These are phyloP conservation scores for Alternaria consortialis DNA, from an alignment of 2,329 filamentous ascomycete genomes.

Conservation along the genomic window DNA sequence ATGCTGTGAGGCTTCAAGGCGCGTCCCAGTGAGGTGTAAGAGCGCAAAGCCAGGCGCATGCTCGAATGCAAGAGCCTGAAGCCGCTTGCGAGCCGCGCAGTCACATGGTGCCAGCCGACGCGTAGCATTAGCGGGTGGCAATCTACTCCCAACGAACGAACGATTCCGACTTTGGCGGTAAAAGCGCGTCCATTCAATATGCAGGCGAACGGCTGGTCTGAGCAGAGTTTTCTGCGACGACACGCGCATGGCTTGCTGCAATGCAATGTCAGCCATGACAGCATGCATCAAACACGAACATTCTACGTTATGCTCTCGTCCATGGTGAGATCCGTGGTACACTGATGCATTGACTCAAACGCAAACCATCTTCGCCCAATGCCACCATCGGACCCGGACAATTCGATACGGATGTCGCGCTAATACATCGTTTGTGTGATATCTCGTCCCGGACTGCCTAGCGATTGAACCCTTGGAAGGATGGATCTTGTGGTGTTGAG, in stretches of 20 bases:
- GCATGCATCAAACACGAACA: conserved; percentile 12
- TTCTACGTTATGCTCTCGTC: conserved; percentile 1
- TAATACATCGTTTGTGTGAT: not conserved
- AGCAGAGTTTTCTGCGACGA: conserved; percentile 21
- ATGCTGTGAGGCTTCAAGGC: conserved; percentile 13
- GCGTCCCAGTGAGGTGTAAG: conserved; percentile 29
- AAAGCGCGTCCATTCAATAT: conserved; percentile 18
- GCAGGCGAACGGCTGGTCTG: conserved; percentile 26
- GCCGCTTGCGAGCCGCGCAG: conserved; percentile 28
- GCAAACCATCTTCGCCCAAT: not conserved
- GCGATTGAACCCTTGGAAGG: not conserved
- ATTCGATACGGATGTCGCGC: not conserved
- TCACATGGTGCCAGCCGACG: conserved; percentile 30
- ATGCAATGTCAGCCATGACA: conserved; percentile 20
- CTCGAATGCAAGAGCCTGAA: conserved; percentile 21
- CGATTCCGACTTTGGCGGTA: conserved; percentile 14
- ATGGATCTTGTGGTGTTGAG: not conserved
- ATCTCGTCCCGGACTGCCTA: not conserved
- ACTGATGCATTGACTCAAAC: not conserved
- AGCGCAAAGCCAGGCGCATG: conserved; percentile 12
- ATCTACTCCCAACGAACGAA: conserved; percentile 22
- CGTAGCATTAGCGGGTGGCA: conserved; percentile 33
- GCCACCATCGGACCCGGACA: not conserved
- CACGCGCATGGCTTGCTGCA: conserved; percentile 9
- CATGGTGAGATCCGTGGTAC: not conserved